phyloP scores from a whole-genome alignment of 148 eudicot genomes.

The Polygonum aviculare region DNA sequence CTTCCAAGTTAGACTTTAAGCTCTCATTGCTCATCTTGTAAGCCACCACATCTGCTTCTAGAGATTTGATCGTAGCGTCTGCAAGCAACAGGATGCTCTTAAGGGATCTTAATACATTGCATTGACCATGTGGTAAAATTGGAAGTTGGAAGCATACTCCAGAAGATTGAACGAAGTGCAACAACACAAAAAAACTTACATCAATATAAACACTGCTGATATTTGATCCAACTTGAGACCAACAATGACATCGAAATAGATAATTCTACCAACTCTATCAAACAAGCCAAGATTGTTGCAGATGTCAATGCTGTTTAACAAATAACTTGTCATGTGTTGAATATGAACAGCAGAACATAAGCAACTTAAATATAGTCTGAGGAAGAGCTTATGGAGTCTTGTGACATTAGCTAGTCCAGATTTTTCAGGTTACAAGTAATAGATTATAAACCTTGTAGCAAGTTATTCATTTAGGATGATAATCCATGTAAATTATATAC shows the following conservation, averaged over 20 bases:
- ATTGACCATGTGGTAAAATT: neutral
- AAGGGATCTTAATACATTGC: neutral
- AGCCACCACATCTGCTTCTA: slow-evolving; percentile 51
- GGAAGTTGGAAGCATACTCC: neutral
- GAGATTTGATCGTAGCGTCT: slow-evolving; percentile 53
- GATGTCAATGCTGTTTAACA: neutral
- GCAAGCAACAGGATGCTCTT: slow-evolving; percentile 20
- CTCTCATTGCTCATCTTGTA: slow-evolving; percentile 33
- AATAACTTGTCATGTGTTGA: neutral
- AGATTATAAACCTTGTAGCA: neutral
- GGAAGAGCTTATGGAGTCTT: neutral
- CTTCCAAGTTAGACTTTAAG: slow-evolving; percentile 46
- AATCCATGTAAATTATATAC: neutral
- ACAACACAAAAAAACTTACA: neutral
- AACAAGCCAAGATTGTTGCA: neutral
- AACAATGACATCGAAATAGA: neutral
- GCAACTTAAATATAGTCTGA: neutral
- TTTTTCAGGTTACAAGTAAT: neutral
- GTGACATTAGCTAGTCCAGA: neutral
- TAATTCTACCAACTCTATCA: neutral
- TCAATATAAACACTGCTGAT: neutral
- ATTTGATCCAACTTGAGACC: neutral
- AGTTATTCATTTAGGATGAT: neutral
- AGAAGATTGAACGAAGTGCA: neutral
- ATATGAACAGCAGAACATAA: neutral